Percentiles rank a stretch among this genome's conserved stretches.
These are phyloP conservation scores for Asterella californica DNA, from an alignment of 225 moss, liverwort and hornwort genomes.

Conservation along the genomic window DNA sequence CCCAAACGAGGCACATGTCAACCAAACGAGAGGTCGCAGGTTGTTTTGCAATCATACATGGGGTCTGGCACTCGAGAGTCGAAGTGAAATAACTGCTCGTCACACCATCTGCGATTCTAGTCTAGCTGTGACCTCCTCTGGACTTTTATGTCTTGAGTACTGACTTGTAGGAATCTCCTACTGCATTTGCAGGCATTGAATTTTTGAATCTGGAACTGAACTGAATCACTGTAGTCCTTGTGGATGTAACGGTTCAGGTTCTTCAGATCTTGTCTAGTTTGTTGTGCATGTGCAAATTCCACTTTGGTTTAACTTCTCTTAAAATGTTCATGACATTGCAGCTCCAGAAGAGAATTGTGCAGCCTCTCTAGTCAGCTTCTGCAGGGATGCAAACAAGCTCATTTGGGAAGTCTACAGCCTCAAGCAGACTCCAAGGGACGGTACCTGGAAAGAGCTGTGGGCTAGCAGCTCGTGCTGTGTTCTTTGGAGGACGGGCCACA, in stretches of 20 bases:
- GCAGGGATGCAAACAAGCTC: constrained; percentile 91
- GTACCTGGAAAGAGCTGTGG: constrained; percentile 67
- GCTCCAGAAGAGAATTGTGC: not conserved
- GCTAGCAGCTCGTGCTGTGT: constrained; percentile 66
- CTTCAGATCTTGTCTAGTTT: not conserved
- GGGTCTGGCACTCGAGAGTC: no score
- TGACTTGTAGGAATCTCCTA: no score
- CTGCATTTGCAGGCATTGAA: no score
- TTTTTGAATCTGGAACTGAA: not conserved
- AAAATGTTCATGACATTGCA: not conserved
- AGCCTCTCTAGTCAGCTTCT: constrained; percentile 92
- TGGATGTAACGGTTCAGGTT: no score
- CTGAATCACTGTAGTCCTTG: not conserved
- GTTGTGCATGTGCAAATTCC: not conserved
- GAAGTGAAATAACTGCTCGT: no score
- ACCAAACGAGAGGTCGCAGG: no score
- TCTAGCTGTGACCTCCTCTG: no score
- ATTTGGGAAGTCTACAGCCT: constrained; percentile 78
- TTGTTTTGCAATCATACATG: no score
- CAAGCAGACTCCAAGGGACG: constrained; percentile 59
- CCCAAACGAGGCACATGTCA: no score
- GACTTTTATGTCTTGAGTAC: no score
- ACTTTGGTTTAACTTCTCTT: not conserved
- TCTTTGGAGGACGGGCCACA: constrained; percentile 14
- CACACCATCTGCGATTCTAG: no score